Evolutionary conservation across 2,329 filamentous ascomycete genomes (phyloP).

Genomic region (Fusarium drepaniforme): DNA sequence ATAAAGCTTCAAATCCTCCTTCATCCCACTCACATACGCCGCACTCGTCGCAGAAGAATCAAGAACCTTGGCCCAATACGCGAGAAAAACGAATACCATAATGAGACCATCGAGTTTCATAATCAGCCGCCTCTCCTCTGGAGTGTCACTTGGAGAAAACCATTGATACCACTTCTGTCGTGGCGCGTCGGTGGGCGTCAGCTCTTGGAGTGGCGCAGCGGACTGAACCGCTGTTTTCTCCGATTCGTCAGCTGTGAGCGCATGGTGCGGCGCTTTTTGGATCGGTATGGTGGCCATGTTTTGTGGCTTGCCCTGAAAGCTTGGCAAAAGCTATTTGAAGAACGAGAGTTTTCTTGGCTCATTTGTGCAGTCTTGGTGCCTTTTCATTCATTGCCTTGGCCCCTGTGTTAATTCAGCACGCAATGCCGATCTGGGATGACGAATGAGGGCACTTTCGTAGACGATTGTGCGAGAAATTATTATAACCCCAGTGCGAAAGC

Average conservation of each 20-base stretch:
- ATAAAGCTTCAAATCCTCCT: constrained; percentile 10
- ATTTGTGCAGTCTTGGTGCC: neutral
- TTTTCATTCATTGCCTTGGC: neutral
- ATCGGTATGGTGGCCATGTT: neutral
- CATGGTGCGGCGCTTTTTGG: neutral
- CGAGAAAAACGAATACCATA: constrained; percentile 66
- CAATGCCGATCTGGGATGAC: neutral
- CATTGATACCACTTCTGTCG: constrained; percentile 55
- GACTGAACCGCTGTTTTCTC: neutral
- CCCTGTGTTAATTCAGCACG: neutral
- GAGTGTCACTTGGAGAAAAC: constrained; percentile 62
- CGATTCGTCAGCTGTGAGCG: neutral
- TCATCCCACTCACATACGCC: constrained; percentile 44
- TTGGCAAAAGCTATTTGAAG: neutral
- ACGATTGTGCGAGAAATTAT: neutral
- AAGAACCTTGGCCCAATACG: constrained; percentile 69
- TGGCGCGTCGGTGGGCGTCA: neutral
- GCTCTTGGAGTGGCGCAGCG: neutral
- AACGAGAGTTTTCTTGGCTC: neutral
- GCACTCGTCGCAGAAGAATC: constrained; percentile 33
- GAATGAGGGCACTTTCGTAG: neutral
- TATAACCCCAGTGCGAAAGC: neutral
- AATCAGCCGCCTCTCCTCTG: constrained; percentile 54
- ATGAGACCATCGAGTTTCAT: constrained; percentile 68
- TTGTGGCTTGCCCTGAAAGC: neutral